Evolutionary conservation across 2,329 filamentous ascomycete genomes (phyloP).

Genomic region (Pleurostoma richardsiae): DNA sequence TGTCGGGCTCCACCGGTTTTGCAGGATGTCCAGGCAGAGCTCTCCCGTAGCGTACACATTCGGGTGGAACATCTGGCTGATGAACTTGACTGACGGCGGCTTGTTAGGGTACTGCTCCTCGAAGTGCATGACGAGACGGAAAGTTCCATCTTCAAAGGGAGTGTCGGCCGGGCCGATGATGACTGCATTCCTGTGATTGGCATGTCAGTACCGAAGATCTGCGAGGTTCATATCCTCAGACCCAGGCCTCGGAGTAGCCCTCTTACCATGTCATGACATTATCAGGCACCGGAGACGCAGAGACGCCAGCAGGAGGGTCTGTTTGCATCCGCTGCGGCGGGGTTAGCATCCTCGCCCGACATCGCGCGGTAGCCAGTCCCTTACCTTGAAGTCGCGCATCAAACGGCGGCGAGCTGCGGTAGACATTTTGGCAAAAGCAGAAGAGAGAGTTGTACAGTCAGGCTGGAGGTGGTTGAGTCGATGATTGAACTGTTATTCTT

Average conservation of each 20-base stretch:
- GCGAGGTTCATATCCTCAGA: too few species aligned
- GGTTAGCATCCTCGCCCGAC: conserved; percentile 11
- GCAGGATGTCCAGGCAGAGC: conserved; percentile 91
- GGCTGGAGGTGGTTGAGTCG: too few species aligned
- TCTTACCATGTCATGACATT: conserved; percentile 93
- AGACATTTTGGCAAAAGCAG: conserved; percentile 49
- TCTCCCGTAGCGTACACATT: conserved; percentile 98
- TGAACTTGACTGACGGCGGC: conserved; percentile 95
- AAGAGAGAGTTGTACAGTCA: background rate
- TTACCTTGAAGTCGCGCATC: conserved; percentile 98
- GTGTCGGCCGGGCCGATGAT: conserved; percentile 97
- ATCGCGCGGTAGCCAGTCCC: background rate
- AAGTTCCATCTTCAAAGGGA: conserved; percentile 96
- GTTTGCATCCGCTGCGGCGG: conserved; percentile 87
- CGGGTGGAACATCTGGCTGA: conserved; percentile 98
- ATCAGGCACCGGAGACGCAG: conserved; percentile 89
- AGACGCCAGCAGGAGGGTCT: conserved; percentile 93
- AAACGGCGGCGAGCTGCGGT: conserved; percentile 91
- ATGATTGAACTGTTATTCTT: too few species aligned
- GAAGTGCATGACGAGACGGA: conserved; percentile 97
- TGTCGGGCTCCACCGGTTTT: conserved; percentile 97
- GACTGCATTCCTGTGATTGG: conserved; percentile 76
- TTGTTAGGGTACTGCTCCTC: conserved; percentile 99
- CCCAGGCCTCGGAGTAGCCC: background rate
- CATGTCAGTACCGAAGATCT: background rate